Base-by-base conservation (phyloP, 1,284 basidiomycete species). In the Rugosomyces carneus region DNA sequence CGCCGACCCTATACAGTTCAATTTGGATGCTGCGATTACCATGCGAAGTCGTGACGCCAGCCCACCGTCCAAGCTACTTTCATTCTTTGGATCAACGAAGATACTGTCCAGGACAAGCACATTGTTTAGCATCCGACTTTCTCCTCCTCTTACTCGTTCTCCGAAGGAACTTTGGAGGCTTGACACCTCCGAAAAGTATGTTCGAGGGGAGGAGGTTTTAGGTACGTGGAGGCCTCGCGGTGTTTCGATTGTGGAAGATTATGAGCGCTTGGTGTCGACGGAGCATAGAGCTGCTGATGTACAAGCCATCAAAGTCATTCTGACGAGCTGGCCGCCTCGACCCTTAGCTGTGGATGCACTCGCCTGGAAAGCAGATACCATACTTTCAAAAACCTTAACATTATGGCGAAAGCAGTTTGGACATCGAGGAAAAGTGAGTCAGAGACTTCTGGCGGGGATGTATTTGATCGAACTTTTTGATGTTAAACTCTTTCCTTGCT, bases 151-250 rank as follows among this genome's bases (percentile, higher is more conserved):
- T 52, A 94, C 90, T 6, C 84, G 91, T 35, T 92, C 86, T 1
- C 80, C 91, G 1, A 80, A 81, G 60, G 94, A 98, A 51, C 73
- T 98, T 9, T 98, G 95, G 94, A 74, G 93, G 40, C 72, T 98
- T 42, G 93, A 98, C 67, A 98, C 95, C 1, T 84, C 88, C 13
- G 86, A 89, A 62, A 94, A 92, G 63, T 95, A 94, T 61, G 92
- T 99, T 0, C 76, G 84, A 19, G 93, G 94, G 1, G 93, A 98
- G 61, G 93, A 97, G 58, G 67, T 76, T 2, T 72, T 98, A 20
- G 81, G 78, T 2, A 61, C 71, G 6, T 98, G 95, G 94, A 86
- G 83, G 55, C 84, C 94, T 32, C 76, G 94, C 21, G 90, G 93
- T 5, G 76, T 97, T 8, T 84, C 84, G 1, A 79, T 93, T 7